Evolutionary conservation across 2,329 filamentous ascomycete genomes (phyloP).

Genomic region (Pseudocercospora musae): DNA sequence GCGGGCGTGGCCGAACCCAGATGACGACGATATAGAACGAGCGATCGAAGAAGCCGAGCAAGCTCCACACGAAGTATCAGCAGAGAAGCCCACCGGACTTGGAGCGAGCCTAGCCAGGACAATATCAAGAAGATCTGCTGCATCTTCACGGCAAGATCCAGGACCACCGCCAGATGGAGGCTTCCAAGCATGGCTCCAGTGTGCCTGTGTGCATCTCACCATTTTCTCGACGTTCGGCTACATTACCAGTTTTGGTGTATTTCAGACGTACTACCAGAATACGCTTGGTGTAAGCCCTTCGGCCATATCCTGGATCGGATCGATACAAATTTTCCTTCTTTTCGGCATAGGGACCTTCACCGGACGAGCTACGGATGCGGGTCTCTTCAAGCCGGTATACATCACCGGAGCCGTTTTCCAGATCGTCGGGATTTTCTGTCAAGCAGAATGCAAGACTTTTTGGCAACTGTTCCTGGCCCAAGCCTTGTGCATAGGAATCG

Average conservation of each 20-base stretch:
- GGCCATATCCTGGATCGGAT: slow-evolving; percentile 54
- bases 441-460: slow-evolving; percentile 48
- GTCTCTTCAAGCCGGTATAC: slow-evolving; percentile 47
- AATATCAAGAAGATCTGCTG: slow-evolving; percentile 27
- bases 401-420: slow-evolving; percentile 45
- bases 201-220: slow-evolving; percentile 28
- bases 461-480: slow-evolving; percentile 56
- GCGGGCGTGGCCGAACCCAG: slow-evolving; percentile 21
- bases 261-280: slow-evolving; percentile 46
- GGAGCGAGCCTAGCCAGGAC: slow-evolving; percentile 20
- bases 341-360: slow-evolving; percentile 52
- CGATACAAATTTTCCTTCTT: slow-evolving; percentile 52
- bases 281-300: slow-evolving; percentile 38
- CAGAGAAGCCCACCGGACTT: slow-evolving; percentile 2
- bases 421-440: slow-evolving; percentile 52
- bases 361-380: slow-evolving; percentile 52
- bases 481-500: slow-evolving; percentile 52
- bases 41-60: slow-evolving; percentile 20
- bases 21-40: slow-evolving; percentile 23
- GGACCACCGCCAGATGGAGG: slow-evolving; percentile 46
- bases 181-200: slow-evolving; percentile 36
- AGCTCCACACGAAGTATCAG: neutral
- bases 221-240: slow-evolving; percentile 35
- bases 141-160: slow-evolving; percentile 30
- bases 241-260: slow-evolving; percentile 36